Evolutionary conservation across 2,329 filamentous ascomycete genomes (phyloP).

Genomic region (Tolypocladium nubicola): DNA sequence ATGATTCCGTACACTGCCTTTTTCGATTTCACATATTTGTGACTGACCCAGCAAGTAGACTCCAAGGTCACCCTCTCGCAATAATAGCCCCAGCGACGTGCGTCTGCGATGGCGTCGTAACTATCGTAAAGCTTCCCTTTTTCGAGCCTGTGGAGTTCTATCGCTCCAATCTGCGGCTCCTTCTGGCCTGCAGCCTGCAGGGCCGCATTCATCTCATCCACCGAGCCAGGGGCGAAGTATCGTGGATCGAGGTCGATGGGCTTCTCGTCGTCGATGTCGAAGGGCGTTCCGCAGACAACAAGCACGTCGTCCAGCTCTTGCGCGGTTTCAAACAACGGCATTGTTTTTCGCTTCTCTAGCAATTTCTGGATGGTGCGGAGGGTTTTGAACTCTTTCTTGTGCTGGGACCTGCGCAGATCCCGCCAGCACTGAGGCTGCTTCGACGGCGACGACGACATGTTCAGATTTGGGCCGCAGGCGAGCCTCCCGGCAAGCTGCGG

Average conservation of each 20-base stretch:
- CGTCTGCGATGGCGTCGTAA: background rate
- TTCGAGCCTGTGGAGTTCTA: background rate
- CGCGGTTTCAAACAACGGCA: background rate
- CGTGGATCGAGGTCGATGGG: constrained; percentile 6
- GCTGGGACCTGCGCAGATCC: background rate
- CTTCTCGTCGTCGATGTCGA: constrained; percentile 7
- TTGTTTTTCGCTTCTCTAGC: background rate
- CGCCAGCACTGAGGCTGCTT: too few species aligned
- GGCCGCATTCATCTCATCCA: too few species aligned
- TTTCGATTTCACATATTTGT: background rate
- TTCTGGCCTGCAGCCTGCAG: too few species aligned
- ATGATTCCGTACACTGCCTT: background rate
- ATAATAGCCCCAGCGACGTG: background rate
- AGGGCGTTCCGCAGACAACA: constrained; percentile 1
- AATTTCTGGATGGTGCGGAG: background rate
- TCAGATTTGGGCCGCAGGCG: too few species aligned
- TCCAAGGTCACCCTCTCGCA: background rate
- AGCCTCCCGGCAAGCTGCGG: too few species aligned
- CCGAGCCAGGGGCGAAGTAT: constrained; percentile 4
- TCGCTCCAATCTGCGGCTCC: too few species aligned
- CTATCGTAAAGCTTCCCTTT: too few species aligned
- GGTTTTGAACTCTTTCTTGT: background rate
- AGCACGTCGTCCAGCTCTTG: background rate
- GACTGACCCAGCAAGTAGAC: background rate
- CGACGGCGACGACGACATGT: too few species aligned